phyloP scores from a whole-genome alignment of 108 stramenopile species.

The Chaetoceros tenuissimus region DNA sequence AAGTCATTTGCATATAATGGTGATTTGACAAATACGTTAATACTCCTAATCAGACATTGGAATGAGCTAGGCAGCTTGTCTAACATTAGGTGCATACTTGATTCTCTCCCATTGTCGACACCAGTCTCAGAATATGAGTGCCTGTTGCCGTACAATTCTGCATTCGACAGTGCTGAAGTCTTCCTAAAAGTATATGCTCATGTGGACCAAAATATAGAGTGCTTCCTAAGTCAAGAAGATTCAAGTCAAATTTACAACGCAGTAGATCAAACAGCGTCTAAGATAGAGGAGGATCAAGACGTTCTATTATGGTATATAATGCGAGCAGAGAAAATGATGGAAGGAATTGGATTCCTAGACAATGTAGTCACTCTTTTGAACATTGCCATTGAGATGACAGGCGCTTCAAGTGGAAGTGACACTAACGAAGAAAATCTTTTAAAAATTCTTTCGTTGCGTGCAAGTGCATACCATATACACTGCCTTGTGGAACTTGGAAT shows the following conservation, averaged over 20 bases:
- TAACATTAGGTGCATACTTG: too few relatives aligned
- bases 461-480: neutral
- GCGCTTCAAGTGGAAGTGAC: neutral
- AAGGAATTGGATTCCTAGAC: slow-evolving; percentile 14
- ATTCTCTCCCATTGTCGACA: slow-evolving; percentile 3
- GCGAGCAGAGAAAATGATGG: slow-evolving; percentile 22
- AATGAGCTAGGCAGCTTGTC: slow-evolving; percentile 19
- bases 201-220: too few relatives aligned
- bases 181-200: too few relatives aligned
- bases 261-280: too few relatives aligned
- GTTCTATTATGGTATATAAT: slow-evolving; percentile 36
- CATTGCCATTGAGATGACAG: slow-evolving; percentile 1
- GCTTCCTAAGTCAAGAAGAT: too few relatives aligned
- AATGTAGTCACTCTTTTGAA: slow-evolving; percentile 4
- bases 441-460: neutral
- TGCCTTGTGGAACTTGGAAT: neutral
- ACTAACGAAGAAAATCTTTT: neutral
- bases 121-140: neutral
- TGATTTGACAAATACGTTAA: slow-evolving; percentile 39
- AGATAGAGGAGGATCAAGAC: neutral
- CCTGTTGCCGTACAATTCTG: neutral
- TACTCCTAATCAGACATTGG: slow-evolving; percentile 44
- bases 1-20: slow-evolving; percentile 35
- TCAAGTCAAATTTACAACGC: too few relatives aligned
- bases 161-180: too few relatives aligned